Evolutionary conservation across 2,329 filamentous ascomycete species (phyloP).

Genomic region (Huntiella omanensis): DNA sequence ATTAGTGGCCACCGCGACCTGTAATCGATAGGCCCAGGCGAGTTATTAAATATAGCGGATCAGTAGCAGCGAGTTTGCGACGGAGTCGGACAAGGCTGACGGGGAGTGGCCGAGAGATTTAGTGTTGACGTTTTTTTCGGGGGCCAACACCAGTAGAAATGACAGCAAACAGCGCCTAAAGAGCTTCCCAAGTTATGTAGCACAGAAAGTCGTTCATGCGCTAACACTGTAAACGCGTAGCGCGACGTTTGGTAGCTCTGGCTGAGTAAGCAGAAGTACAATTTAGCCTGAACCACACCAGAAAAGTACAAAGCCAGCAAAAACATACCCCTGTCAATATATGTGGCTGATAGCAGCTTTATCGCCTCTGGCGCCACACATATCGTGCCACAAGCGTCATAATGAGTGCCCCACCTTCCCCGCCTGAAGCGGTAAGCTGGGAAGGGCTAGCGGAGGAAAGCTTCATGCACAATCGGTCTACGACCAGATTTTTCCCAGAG

Average conservation of each 20-base stretch:
- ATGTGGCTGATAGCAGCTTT: neutral
- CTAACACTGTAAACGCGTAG: constrained; percentile 8
- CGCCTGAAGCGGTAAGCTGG: constrained; percentile 9
- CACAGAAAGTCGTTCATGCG: neutral
- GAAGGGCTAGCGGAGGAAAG: constrained; percentile 6
- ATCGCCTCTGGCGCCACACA: constrained; percentile 2
- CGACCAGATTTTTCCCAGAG: constrained; percentile 12
- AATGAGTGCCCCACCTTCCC: constrained; percentile 10
- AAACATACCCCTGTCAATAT: neutral
- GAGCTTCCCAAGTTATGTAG: neutral
- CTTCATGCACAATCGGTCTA: constrained; percentile 8
- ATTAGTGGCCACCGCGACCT: constrained; percentile 12
- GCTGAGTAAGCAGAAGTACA: neutral
- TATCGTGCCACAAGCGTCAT: constrained; percentile 9
- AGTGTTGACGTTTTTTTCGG: neutral
- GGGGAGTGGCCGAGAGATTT: constrained; percentile 4
- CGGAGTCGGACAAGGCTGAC: constrained; percentile 8
- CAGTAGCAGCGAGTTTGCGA: constrained; percentile 25
- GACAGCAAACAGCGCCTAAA: too few relatives aligned
- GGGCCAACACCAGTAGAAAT: too few relatives aligned
- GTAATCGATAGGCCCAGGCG: constrained; percentile 15
- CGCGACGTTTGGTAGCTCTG: constrained; percentile 3
- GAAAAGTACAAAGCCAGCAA: constrained; percentile 1
- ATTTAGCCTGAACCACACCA: neutral
- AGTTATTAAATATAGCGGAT: constrained; percentile 18